Base-by-base conservation (phyloP, 176 grass and related monocot species). In the Dendrocalamus sinicus region DNA sequence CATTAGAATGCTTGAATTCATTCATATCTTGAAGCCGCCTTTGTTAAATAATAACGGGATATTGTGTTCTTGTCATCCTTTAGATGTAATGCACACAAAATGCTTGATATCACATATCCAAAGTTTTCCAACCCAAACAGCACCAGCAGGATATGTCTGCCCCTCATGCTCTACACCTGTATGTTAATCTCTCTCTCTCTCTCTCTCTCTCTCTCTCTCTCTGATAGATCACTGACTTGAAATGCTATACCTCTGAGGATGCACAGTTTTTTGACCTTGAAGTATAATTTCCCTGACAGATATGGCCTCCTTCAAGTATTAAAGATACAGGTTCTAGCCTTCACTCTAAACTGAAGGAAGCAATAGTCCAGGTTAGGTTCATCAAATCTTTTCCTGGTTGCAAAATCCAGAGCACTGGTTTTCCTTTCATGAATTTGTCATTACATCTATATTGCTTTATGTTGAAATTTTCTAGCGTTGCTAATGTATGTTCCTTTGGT, bases 281-380 rank as follows among this genome's bases (percentile, higher is more conserved):
- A 66, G 30, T 89, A 74, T 76, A 3, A 61, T 53, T 81, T 75
- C 48, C 65, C 22, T 48, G 26, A 81, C 82, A 99, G 96, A 80
- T 99, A 86, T 99, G 96, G 96, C 96, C 96, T 79, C 96, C 93
- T 81, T 92, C 83, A 82, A 94, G 90, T 87, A 99, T 99, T 84
- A 99, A 96, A 84, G 96, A 99, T 84, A 99, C 93, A 64, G 92
- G 93, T 52, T 99, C 96, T 44, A 67, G 19, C 68, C 93, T 99
- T 64, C 96, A 99, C 51, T 62, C 86, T 73, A 91, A 94, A 84
- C 71, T 99, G 41, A 99, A 96, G 87, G 93, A 96, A 96, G 88
- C 82, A 79, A 89, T 96, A 80, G 53, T 85, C 70, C 88, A 96
- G 91, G 96, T 94, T 86, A 86, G 72, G 20, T 63, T 30, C 75